Evolutionary conservation across 352 stramenopile species (phyloP), one percentile per base, ranked within the genome.

Genomic region (Globisporangium alternatum): DNA sequence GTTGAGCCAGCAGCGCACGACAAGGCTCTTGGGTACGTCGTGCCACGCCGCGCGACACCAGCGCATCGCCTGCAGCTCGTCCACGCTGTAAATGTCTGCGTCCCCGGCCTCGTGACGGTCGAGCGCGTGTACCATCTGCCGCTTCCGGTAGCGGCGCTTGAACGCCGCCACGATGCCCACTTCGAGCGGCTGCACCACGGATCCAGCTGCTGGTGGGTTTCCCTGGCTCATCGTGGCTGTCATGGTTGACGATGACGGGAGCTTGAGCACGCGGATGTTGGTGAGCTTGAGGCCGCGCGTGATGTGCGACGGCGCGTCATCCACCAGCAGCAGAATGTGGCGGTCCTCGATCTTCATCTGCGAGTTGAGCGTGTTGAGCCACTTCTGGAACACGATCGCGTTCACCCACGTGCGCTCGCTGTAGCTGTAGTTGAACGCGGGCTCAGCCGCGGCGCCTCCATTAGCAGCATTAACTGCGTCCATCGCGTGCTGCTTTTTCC

Each of bases 261-360:
- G 19, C 12, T 47, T 48, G 5, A 68, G 37, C 21, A 68, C 55
- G 47, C 62, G 62, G 25, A 77, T 41, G 58, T 77, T 72, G 30
- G 70, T 72, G 21, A 77, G 68, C 39, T 69, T 57, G 25, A 77
- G 56, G 0, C 64, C 60, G n/a, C 59, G 56, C 12, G 60, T 60
- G 35, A 74, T 67, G 59, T 77, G 67, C 35, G 67, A 74, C 54
- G 70, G 64, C 22, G 70, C 70, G 39, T 75, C 67, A 37, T 69
- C 67, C 2, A 77, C 54, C 43, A 77, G 44, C 30, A 77, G 35
- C 13, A 77, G 55, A 9, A 77, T 72, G 48, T 67, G 60, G n/a
- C 70, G 70, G 12, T 63, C 45, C n/a, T 70, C 56, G 62, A 72
- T 62, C 44, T 66, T 64, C 70, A 77, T 77, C 37, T 62, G 52